phyloP scores from a whole-genome alignment of 805 yeast genomes.

The Starmera amethionina region DNA sequence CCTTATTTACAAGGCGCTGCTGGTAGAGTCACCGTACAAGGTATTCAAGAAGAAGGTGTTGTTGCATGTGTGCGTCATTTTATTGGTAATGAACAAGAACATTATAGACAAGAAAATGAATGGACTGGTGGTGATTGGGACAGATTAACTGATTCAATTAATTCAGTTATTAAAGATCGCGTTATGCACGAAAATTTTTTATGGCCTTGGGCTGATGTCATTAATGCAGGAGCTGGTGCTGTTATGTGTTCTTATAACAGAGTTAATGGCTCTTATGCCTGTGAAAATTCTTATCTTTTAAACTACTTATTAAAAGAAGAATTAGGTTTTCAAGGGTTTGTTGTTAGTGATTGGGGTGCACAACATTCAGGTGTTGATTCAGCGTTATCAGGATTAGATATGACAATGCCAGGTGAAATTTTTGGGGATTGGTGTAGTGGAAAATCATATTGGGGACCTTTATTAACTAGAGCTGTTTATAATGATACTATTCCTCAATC shows the following conservation, averaged over 20 bases:
- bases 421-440: conserved; percentile 45
- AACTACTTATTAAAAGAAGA: conserved; percentile 50
- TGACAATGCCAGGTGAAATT: conserved; percentile 56
- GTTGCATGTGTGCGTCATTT: conserved; percentile 48
- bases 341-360: conserved; percentile 62
- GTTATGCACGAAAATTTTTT: conserved; percentile 52
- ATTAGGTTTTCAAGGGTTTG: conserved; percentile 58
- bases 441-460: conserved; percentile 48
- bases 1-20: conserved; percentile 50
- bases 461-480: conserved; percentile 42
- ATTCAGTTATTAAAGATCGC: conserved; percentile 48
- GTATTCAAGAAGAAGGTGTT: conserved; percentile 49
- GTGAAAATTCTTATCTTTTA: conserved; percentile 47
- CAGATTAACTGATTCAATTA: conserved; percentile 31
- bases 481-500: conserved; percentile 44
- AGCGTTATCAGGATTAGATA: conserved; percentile 50
- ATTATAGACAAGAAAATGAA: conserved; percentile 43
- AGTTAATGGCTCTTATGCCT: conserved; percentile 46
- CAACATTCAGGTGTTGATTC: conserved; percentile 48
- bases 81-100: conserved; percentile 56
- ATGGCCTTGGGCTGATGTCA: conserved; percentile 61
- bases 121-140: conserved; percentile 38
- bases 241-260: conserved; percentile 54
- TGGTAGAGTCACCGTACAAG: conserved; percentile 42
- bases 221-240: conserved; percentile 50